Conservation (phyloP, 805 yeast genomes). For the Cyberlindnera lachancei region DNA sequence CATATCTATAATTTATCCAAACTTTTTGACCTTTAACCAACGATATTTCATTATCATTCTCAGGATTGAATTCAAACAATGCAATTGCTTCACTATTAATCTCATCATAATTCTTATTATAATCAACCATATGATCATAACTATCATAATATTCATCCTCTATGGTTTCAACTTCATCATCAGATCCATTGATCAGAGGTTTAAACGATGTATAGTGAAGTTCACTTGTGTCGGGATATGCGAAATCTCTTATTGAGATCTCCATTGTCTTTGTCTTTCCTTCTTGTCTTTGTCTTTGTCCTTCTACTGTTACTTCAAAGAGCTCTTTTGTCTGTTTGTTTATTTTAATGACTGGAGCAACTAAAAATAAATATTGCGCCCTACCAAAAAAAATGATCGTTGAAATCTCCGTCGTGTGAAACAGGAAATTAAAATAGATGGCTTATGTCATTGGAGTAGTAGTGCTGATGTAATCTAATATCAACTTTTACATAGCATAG, state of each 20-base stretch:
- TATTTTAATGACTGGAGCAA: too few species aligned
- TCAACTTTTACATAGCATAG: too few species aligned
- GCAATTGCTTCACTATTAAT: constrained; percentile 70
- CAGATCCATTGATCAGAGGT: constrained; percentile 21
- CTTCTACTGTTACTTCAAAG: background rate
- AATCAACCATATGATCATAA: too few species aligned
- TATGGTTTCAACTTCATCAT: too few species aligned
- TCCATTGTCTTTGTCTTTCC: background rate
- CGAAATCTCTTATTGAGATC: constrained; percentile 71
- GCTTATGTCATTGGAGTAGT: too few species aligned
- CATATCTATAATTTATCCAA: constrained; percentile 84
- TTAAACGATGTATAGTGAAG: constrained; percentile 45
- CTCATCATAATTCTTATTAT: too few species aligned
- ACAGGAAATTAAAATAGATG: too few species aligned
- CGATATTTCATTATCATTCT: constrained; percentile 85
- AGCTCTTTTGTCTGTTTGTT: background rate
- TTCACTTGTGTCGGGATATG: constrained; percentile 63
- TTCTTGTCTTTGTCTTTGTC: constrained; percentile 1
- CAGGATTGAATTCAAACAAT: constrained; percentile 82
- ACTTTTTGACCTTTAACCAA: constrained; percentile 75
- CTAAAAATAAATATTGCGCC: too few species aligned
- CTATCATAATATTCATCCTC: too few species aligned
- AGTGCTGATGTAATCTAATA: too few species aligned
- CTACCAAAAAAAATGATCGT: too few species aligned
- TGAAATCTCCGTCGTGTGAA: too few species aligned